Conservation (phyloP, 1,284 basidiomycete genomes). For the Malassezia yamatoensis region DNA sequence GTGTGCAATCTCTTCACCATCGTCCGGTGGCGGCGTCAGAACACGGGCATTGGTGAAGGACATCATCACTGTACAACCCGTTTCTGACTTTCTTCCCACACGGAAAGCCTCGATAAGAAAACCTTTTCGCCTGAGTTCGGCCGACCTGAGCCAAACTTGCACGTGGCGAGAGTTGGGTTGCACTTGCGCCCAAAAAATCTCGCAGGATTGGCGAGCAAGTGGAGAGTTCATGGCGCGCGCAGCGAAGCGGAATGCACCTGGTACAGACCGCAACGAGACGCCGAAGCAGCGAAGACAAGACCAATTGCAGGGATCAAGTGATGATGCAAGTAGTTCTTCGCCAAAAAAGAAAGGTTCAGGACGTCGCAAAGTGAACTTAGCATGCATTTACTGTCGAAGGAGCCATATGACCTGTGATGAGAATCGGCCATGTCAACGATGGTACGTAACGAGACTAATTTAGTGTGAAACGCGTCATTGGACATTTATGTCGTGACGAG, state of each 20-base stretch:
- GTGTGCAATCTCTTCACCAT: not conserved
- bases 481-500: conserved; percentile 48
- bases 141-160: too few relatives aligned
- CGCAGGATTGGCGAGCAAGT: too few relatives aligned
- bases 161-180: too few relatives aligned
- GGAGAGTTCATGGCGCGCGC: not conserved
- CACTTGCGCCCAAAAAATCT: too few relatives aligned
- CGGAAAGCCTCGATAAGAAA: not conserved
- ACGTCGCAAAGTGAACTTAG: conserved; percentile 49
- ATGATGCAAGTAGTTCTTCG: not conserved
- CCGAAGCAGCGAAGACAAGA: too few relatives aligned
- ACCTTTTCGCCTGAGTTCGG: too few relatives aligned
- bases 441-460: conserved; percentile 20
- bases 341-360: conserved; percentile 28
- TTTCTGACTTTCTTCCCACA: not conserved
- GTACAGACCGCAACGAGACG: too few relatives aligned
- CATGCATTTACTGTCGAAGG: conserved; percentile 81
- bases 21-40: conserved; percentile 17
- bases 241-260: not conserved
- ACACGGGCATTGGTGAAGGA: conserved; percentile 4
- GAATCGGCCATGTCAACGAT: conserved; percentile 48
- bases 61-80: not conserved
- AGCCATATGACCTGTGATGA: conserved; percentile 60
- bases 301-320: too few relatives aligned
- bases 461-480: conserved; percentile 50